These are phyloP conservation scores for Ganoderma sp. DNA, from an alignment of 1,284 basidiomycete species.

Conservation along the genomic window DNA sequence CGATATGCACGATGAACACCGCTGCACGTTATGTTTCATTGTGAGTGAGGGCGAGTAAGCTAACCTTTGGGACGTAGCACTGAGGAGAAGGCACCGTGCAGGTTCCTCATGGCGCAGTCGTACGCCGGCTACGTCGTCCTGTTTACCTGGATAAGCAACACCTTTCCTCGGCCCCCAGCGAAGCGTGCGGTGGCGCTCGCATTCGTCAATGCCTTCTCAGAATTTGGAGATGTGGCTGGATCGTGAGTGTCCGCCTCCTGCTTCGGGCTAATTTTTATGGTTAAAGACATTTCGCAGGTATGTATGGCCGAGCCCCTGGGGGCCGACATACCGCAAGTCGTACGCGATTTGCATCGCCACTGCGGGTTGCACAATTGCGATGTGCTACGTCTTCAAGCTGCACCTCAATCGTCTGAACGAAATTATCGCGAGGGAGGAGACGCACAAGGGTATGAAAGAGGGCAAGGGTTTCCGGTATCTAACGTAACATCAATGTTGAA, in stretches of 20 bases:
- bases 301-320: constrained; percentile 49
- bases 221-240: constrained; percentile 75
- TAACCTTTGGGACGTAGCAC: not conserved
- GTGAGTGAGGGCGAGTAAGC: constrained; percentile 46
- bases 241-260: constrained; percentile 45
- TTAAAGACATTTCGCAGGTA: constrained; percentile 33
- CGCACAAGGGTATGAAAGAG: constrained; percentile 35
- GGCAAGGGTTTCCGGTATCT: constrained; percentile 37
- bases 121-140: constrained; percentile 74
- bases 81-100: constrained; percentile 33
- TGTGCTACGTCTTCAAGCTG: constrained; percentile 55
- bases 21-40: constrained; percentile 73
- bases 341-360: constrained; percentile 57
- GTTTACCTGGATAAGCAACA: constrained; percentile 75
- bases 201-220: constrained; percentile 74
- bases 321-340: constrained; percentile 50
- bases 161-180: constrained; percentile 67
- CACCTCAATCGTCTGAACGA: constrained; percentile 46
- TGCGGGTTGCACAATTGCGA: constrained; percentile 47
- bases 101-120: constrained; percentile 79
- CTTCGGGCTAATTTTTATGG: not conserved
- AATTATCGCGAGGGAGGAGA: constrained; percentile 41
- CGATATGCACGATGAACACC: constrained; percentile 71
- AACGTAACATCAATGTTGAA: not conserved
- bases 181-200: constrained; percentile 80